Base-by-base conservation (phyloP, 306 rosid genomes). In the Ammopiptanthus mongolicus region DNA sequence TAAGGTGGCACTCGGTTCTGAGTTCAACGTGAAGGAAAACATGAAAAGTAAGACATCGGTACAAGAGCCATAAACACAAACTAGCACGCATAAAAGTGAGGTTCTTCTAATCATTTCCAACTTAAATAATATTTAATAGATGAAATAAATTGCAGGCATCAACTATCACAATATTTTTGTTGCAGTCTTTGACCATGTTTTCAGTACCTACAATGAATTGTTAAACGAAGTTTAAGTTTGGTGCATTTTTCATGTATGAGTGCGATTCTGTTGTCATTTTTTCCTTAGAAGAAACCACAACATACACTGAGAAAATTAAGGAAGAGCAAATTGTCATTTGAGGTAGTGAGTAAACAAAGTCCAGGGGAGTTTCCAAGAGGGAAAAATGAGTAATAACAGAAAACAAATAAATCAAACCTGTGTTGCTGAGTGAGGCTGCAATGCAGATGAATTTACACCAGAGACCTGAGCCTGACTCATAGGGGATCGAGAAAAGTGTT, bases 401-500 rank as follows among this genome's bases (percentile, higher is more conserved):
- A 18, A 15, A 65, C 6, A 5, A 62, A 63, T 31, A 77, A 79
- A 80, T 29, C 83, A 22, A 66, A 87, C 95, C 97, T 91, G 94
- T 65, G 83, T 8, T 51, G 67, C 76, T 22, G 86, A 60, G 70
- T 59, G 85, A 46, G 13, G 87, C 75, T 70, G 88, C 76, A 53
- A 53, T 59, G 78, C 65, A 36, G 87, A 58, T 61, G 90, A 62
- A 85, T 81, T 74, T 31, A 75, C 69, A n/a, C 73, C 81, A 18
- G 87, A 73, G 61, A 78, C 80, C 77, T 67, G 96, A 77, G 82
- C 90, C 19, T 41, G 82, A 80, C 51, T 85, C 76, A 69, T 17
- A n/a, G 67, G 79, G 63, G 90, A 36, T 74, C 71, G 85, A 42
- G 91, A 74, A 71, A 93, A 86, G 53, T 78, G 90, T 19, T 80